Conservation (phyloP, 2,329 filamentous ascomycete species). For the Penicillium sp. region DNA sequence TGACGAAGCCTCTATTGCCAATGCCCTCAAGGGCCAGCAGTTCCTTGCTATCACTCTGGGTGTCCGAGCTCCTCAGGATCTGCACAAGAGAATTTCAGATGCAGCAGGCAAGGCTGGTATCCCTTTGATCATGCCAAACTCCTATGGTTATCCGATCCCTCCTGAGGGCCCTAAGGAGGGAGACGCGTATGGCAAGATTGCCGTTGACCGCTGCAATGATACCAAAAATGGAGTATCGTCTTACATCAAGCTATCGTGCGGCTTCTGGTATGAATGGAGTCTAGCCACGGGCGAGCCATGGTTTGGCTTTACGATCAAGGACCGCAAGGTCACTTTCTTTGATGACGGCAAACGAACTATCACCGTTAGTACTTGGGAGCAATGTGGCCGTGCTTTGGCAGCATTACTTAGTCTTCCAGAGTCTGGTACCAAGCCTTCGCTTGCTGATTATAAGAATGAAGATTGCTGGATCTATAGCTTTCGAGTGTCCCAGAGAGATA, state of each 20-base stretch:
- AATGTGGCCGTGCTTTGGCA: slow-evolving; percentile 59
- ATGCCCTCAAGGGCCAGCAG: slow-evolving; percentile 58
- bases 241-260: slow-evolving; percentile 49
- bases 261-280: slow-evolving; percentile 60
- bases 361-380: slow-evolving; percentile 64
- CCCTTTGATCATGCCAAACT: slow-evolving; percentile 60
- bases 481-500: slow-evolving; percentile 63
- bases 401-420: slow-evolving; percentile 51
- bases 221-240: slow-evolving; percentile 41
- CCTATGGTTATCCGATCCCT: slow-evolving; percentile 33
- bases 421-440: slow-evolving; percentile 43
- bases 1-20: slow-evolving; percentile 48
- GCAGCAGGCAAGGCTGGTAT: slow-evolving; percentile 61
- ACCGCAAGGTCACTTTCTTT: slow-evolving; percentile 49
- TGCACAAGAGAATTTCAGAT: slow-evolving; percentile 53
- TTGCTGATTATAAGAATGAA: slow-evolving; percentile 44
- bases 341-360: slow-evolving; percentile 62
- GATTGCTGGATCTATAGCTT: slow-evolving; percentile 60
- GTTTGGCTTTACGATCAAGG: slow-evolving; percentile 56
- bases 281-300: slow-evolving; percentile 37
- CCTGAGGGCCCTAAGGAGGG: slow-evolving; percentile 35
- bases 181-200: slow-evolving; percentile 26
- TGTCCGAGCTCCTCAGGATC: slow-evolving; percentile 45
- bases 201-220: slow-evolving; percentile 22
- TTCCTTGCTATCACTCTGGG: slow-evolving; percentile 60